Percentiles rank a stretch among this genome's conserved stretches.
phyloP scores from a whole-genome alignment of 2,329 filamentous ascomycete species.

The Dactylellina sp. region DNA sequence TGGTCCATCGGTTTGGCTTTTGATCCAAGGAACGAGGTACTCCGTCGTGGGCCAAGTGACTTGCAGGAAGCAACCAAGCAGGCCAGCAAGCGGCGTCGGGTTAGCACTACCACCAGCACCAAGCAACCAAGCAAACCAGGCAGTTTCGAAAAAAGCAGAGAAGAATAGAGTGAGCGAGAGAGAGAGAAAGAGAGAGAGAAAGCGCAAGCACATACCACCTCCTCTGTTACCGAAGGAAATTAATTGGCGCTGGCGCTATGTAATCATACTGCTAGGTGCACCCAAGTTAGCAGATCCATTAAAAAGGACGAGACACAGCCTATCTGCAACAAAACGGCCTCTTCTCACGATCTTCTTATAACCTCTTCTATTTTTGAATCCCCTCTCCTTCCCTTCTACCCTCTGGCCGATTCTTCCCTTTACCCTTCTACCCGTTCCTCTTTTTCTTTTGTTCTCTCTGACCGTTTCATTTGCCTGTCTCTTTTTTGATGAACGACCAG shows the following conservation, averaged over 20 bases:
- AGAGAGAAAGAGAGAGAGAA: background rate
- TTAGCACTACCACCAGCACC: slow-evolving; percentile 11
- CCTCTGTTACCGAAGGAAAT: slow-evolving; percentile 35
- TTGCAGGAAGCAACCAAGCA: slow-evolving; percentile 37
- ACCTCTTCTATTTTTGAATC: slow-evolving; percentile 37
- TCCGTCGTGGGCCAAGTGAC: slow-evolving; percentile 55
- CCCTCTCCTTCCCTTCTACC: slow-evolving; percentile 11
- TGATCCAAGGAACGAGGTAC: slow-evolving; percentile 56
- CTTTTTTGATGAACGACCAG: slow-evolving; percentile 35
- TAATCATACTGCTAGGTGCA: slow-evolving; percentile 52
- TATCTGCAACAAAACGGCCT: slow-evolving; percentile 53
- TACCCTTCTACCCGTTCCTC: slow-evolving; percentile 3
- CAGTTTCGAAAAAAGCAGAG: too few relatives aligned
- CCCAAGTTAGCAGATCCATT: slow-evolving; percentile 50
- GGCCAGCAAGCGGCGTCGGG: slow-evolving; percentile 16
- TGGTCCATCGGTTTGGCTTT: slow-evolving; percentile 50
- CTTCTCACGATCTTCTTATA: slow-evolving; percentile 56
- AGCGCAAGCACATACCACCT: slow-evolving; percentile 56
- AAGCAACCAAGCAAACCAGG: slow-evolving; percentile 7
- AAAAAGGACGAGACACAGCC: slow-evolving; percentile 57
- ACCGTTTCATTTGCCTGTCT: slow-evolving; percentile 32
- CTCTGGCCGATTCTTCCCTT: slow-evolving; percentile 18
- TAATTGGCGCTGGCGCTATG: slow-evolving; percentile 56
- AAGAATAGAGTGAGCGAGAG: too few relatives aligned
- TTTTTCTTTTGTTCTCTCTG: slow-evolving; percentile 11